Percentiles rank a stretch among this genome's conserved stretches.
These are phyloP conservation scores for Zygotorulaspora sp. DNA, from an alignment of 805 yeast genomes.

Conservation along the genomic window DNA sequence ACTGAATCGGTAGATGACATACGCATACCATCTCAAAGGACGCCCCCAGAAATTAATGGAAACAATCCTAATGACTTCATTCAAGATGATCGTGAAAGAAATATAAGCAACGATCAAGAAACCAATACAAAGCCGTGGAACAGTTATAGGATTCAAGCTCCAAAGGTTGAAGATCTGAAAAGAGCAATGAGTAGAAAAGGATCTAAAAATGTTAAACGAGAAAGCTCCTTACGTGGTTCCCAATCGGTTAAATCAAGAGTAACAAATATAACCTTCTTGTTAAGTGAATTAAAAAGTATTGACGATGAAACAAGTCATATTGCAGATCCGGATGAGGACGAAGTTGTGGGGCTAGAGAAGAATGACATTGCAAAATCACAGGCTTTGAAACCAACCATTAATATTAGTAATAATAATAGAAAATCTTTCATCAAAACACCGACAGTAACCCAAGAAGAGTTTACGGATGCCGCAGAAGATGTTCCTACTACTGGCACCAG, in stretches of 20 bases:
- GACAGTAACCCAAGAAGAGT: slow-evolving; percentile 24
- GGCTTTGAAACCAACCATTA: slow-evolving; percentile 19
- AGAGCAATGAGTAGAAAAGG: slow-evolving; percentile 17
- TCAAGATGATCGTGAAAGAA: slow-evolving; percentile 1
- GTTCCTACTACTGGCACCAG: slow-evolving; percentile 24
- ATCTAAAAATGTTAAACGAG: slow-evolving; percentile 7
- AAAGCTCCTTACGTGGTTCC: slow-evolving; percentile 24
- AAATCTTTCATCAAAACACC: slow-evolving; percentile 13
- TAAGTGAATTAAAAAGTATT: slow-evolving; percentile 30
- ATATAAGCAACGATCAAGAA: slow-evolving; percentile 9
- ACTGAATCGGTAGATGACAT: slow-evolving; percentile 2
- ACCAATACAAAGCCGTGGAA: slow-evolving; percentile 24
- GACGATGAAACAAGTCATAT: slow-evolving; percentile 24
- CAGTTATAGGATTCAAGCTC: slow-evolving; percentile 19
- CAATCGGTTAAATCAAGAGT: slow-evolving; percentile 36
- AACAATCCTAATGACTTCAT: slow-evolving; percentile 1
- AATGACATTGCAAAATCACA: slow-evolving; percentile 31
- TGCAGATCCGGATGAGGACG: slow-evolving; percentile 35
- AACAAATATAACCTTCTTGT: slow-evolving; percentile 35
- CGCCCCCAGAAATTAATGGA: slow-evolving; percentile 4
- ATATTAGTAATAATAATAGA: slow-evolving; percentile 11
- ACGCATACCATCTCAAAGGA: slow-evolving; percentile 5
- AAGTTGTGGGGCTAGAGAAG: slow-evolving; percentile 32
- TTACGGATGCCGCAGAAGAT: slow-evolving; percentile 32
- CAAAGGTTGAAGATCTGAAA: slow-evolving; percentile 31